Conservation (phyloP, 2,329 filamentous ascomycete species). For the Hirsutella rhossiliensis region DNA sequence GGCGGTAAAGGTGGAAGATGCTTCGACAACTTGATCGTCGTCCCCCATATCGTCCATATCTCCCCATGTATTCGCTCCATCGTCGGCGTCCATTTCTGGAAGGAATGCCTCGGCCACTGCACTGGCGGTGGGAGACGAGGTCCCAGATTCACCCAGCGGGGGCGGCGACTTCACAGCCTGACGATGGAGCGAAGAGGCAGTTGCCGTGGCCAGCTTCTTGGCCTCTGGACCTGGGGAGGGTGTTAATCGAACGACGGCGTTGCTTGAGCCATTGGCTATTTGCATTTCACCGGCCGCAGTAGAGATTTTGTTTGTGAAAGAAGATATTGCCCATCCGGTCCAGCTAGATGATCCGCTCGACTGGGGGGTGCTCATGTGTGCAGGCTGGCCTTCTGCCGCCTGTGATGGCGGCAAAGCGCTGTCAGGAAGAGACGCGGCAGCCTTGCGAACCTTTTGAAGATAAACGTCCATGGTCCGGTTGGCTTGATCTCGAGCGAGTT, state of each 20-base stretch:
- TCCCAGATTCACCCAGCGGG: constrained; percentile 30
- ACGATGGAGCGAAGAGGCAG: constrained; percentile 47
- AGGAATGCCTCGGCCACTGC: constrained; percentile 38
- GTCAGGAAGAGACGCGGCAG: constrained; percentile 66
- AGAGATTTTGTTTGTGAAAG: constrained; percentile 89
- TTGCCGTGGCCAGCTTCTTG: constrained; percentile 29
- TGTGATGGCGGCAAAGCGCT: constrained; percentile 58
- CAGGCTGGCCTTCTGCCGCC: constrained; percentile 38
- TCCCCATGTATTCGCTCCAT: constrained; percentile 67
- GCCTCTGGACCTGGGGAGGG: constrained; percentile 26
- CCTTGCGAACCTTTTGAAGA: constrained; percentile 70
- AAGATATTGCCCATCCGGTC: constrained; percentile 97
- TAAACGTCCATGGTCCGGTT: constrained; percentile 83
- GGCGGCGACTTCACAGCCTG: constrained; percentile 43
- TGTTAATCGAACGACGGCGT: constrained; percentile 27
- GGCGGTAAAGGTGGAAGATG: constrained; percentile 14
- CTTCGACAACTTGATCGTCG: constrained; percentile 27
- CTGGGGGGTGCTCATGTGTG: constrained; percentile 72
- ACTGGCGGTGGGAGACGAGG: constrained; percentile 32
- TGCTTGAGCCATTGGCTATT: constrained; percentile 32
- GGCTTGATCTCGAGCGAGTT: constrained; percentile 83
- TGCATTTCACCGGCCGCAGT: constrained; percentile 80
- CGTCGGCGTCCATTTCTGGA: constrained; percentile 43
- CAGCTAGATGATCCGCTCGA: constrained; percentile 45
- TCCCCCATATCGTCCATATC: constrained; percentile 52